Evolutionary conservation across 805 yeast genomes (phyloP).

Genomic region (Yamadazyma endophytica): DNA sequence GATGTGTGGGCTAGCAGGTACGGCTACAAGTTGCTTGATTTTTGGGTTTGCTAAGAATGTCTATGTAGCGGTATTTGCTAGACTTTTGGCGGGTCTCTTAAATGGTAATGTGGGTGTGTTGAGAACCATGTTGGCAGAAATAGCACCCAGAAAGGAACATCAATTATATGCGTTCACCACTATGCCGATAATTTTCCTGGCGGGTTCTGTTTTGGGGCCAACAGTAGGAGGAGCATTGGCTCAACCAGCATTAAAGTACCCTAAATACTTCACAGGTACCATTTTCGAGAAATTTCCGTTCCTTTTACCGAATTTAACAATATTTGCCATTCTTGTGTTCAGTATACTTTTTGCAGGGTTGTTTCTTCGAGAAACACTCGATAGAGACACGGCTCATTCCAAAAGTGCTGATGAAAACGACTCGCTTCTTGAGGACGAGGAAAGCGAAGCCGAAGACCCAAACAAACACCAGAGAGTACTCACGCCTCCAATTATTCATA

Average conservation of each 20-base stretch:
- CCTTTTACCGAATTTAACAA: too few species aligned
- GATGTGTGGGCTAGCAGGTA: conserved; percentile 47
- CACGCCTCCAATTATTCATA: too few species aligned
- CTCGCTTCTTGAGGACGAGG: too few species aligned
- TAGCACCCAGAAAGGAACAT: conserved; percentile 49
- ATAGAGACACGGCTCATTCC: too few species aligned
- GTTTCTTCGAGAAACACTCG: background rate
- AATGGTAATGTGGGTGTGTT: conserved; percentile 62
- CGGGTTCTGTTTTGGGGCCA: conserved; percentile 61
- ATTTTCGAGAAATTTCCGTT: too few species aligned
- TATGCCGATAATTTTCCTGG: conserved; percentile 54
- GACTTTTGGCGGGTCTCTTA: conserved; percentile 49
- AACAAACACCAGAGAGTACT: too few species aligned
- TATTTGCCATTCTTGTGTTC: too few species aligned
- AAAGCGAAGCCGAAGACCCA: too few species aligned
- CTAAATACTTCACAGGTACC: too few species aligned
- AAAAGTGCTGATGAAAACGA: too few species aligned
- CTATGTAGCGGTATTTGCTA: conserved; percentile 47
- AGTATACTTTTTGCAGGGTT: too few species aligned
- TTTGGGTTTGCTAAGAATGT: conserved; percentile 51
- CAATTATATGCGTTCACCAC: conserved; percentile 59
- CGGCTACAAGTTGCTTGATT: conserved; percentile 38
- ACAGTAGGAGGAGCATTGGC: conserved; percentile 46
- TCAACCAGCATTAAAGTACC: too few species aligned
- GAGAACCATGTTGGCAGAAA: conserved; percentile 56